phyloP scores from a whole-genome alignment of 345 rosid species.

The Populus nigra region DNA sequence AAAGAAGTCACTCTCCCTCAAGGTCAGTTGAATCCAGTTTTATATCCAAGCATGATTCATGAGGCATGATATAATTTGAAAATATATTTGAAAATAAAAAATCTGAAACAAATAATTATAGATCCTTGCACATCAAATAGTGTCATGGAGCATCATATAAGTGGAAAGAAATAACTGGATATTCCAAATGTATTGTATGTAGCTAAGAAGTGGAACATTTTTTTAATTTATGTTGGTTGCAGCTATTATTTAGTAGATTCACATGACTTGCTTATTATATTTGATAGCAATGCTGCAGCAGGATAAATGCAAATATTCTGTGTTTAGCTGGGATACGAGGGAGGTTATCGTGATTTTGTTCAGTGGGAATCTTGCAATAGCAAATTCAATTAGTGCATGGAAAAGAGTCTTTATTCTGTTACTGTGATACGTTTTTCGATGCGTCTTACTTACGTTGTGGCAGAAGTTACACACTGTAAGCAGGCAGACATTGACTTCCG shows the following conservation, averaged over 20 bases:
- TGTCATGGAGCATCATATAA: background rate
- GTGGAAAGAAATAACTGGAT: background rate
- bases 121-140: background rate
- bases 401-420: slow-evolving; percentile 26
- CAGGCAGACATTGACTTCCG: slow-evolving; percentile 87
- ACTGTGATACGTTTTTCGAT: slow-evolving; percentile 66
- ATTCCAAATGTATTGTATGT: background rate
- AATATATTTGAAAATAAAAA: background rate
- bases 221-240: background rate
- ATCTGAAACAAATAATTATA: background rate
- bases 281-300: background rate
- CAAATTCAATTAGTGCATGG: slow-evolving; percentile 4
- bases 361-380: background rate
- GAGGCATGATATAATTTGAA: background rate
- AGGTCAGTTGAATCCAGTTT: slow-evolving; percentile 75
- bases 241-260: background rate
- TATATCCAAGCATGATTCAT: background rate
- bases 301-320: background rate
- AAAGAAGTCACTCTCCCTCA: slow-evolving; percentile 74
- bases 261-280: background rate
- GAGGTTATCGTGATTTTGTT: background rate
- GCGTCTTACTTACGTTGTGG: slow-evolving; percentile 98
- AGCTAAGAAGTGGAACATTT: background rate
- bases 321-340: background rate
- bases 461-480: slow-evolving; percentile 95